These are phyloP conservation scores for Ceratobasidium sp. DNA, from an alignment of 1,284 basidiomycete species.

Conservation along the genomic window DNA sequence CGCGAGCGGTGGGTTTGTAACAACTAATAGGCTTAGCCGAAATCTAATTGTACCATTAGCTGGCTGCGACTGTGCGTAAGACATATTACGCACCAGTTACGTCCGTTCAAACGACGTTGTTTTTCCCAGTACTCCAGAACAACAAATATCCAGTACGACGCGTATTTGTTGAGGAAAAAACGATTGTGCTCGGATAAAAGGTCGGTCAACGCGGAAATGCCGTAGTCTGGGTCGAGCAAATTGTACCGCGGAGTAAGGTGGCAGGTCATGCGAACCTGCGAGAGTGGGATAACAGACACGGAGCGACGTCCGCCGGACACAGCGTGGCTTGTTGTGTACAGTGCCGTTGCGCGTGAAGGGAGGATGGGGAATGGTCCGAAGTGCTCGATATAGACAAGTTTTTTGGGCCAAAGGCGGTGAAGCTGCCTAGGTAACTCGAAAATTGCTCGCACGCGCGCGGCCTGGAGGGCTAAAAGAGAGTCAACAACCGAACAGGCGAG, in stretches of 20 bases:
- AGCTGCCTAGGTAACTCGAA: background rate
- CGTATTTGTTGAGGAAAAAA: conserved; percentile 19
- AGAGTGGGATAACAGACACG: background rate
- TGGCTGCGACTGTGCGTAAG: too few species aligned
- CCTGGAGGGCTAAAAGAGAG: background rate
- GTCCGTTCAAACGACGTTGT: background rate
- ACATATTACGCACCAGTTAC: too few species aligned
- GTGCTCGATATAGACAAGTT: background rate
- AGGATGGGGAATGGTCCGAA: background rate
- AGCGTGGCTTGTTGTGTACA: background rate
- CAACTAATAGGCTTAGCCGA: too few species aligned
- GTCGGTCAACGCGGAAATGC: background rate
- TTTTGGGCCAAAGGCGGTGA: background rate
- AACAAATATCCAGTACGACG: background rate
- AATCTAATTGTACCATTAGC: too few species aligned
- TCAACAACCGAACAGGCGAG: too few species aligned
- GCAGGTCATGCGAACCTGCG: background rate
- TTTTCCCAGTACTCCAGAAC: background rate
- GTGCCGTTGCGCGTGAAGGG: too few species aligned
- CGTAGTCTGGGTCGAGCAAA: background rate
- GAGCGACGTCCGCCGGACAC: background rate
- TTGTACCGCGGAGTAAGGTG: conserved; percentile 4
- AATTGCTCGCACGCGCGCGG: background rate
- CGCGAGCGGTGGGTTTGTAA: too few species aligned
- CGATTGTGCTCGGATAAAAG: background rate